Conservation (phyloP, 345 rosid genomes). For the Conringia planisiliqua region DNA sequence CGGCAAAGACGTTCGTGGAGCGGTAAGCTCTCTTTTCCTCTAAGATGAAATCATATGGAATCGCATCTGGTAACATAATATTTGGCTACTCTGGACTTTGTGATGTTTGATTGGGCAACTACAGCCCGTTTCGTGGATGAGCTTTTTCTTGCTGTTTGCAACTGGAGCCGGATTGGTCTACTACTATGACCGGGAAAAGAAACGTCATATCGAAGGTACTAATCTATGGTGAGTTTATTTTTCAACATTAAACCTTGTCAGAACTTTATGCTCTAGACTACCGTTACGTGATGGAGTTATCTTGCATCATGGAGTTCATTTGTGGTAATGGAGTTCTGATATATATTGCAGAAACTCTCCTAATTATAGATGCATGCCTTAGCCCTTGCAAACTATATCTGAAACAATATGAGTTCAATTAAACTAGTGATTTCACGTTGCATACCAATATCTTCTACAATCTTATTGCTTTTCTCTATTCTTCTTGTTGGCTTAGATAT, state of each 20-base stretch:
- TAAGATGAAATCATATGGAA: neutral
- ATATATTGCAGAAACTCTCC: neutral
- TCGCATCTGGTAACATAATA: neutral
- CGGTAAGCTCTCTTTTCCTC: conserved; percentile 45
- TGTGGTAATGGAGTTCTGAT: neutral
- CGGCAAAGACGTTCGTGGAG: conserved; percentile 87
- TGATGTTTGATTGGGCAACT: conserved; percentile 17
- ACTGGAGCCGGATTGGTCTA: conserved; percentile 77
- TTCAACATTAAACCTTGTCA: neutral
- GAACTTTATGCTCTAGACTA: conserved; percentile 2
- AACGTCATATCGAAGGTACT: conserved; percentile 93
- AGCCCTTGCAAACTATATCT: neutral
- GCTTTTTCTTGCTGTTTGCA: conserved; percentile 65
- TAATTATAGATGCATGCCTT: neutral
- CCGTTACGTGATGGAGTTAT: neutral
- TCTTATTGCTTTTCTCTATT: neutral
- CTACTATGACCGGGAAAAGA: conserved; percentile 75
- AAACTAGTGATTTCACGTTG: neutral
- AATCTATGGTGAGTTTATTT: conserved; percentile 74
- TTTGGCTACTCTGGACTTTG: neutral
- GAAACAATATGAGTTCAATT: neutral
- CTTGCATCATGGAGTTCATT: neutral
- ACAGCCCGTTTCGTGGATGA: conserved; percentile 97
- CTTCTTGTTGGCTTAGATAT: conserved; percentile 48
- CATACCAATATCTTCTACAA: neutral